phyloP scores from a whole-genome alignment of 1,284 basidiomycete genomes.

The Heliocybe sulcata region DNA sequence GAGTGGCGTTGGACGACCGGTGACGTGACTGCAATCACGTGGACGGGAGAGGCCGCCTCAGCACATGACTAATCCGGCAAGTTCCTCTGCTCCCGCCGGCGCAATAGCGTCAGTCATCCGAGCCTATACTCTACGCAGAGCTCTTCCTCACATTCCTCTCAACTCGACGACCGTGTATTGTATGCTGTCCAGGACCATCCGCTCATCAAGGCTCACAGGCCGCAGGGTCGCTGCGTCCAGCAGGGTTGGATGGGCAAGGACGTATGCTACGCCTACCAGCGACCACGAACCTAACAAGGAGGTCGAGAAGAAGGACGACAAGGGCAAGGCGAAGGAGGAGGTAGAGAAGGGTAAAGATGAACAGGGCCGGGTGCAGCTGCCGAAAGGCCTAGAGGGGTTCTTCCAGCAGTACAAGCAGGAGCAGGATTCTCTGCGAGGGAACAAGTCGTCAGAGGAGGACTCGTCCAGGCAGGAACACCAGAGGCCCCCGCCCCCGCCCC shows the following conservation, averaged over 20 bases:
- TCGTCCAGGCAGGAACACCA: slow-evolving; percentile 11
- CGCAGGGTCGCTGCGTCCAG: slow-evolving; percentile 4
- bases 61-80: neutral
- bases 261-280: slow-evolving; percentile 35
- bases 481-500: slow-evolving; percentile 30
- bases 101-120: neutral
- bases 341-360: slow-evolving; percentile 21
- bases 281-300: slow-evolving; percentile 22
- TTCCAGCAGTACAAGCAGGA: slow-evolving; percentile 69
- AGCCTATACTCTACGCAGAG: neutral
- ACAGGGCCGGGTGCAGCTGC: slow-evolving; percentile 22
- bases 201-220: slow-evolving; percentile 4
- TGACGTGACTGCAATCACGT: neutral
- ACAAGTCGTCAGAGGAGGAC: slow-evolving; percentile 9
- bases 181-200: neutral
- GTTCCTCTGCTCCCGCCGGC: too few relatives aligned
- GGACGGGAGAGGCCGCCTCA: neutral
- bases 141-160: neutral
- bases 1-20: neutral
- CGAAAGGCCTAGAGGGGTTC: slow-evolving; percentile 68
- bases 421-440: slow-evolving; percentile 16
- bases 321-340: slow-evolving; percentile 32
- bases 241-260: slow-evolving; percentile 22
- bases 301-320: slow-evolving; percentile 16
- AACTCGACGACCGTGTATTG: neutral